These are phyloP conservation scores for Metarhizium brunneum DNA, from an alignment of 2,329 filamentous ascomycete genomes.

Conservation along the genomic window DNA sequence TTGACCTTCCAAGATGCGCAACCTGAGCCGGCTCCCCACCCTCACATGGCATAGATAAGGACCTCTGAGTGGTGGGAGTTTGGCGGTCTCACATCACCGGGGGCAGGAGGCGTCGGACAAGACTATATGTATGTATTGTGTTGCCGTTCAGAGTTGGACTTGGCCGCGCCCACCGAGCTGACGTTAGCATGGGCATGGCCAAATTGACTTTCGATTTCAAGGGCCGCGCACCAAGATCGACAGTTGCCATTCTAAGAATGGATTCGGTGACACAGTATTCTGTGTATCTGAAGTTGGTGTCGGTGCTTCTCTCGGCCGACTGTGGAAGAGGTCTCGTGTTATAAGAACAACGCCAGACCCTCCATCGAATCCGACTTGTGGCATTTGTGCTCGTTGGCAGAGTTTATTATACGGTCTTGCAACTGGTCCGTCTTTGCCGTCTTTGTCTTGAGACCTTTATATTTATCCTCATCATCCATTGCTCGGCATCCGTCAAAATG, in stretches of 20 bases:
- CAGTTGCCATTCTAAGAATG: not conserved
- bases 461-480: too few relatives aligned
- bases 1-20: constrained; percentile 7
- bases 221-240: not conserved
- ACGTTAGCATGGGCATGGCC: not conserved
- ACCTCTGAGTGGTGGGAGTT: constrained; percentile 1
- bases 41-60: constrained; percentile 3
- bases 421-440: not conserved
- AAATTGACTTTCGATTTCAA: not conserved
- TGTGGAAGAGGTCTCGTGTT: not conserved
- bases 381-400: too few relatives aligned
- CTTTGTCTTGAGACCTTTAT: not conserved
- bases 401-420: not conserved
- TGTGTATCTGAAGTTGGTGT: not conserved
- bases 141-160: not conserved
- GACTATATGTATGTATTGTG: not conserved
- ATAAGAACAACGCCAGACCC: not conserved
- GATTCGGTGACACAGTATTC: not conserved
- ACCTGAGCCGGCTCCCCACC: constrained; percentile 1
- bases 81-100: not conserved
- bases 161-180: not conserved
- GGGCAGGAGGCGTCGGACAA: not conserved
- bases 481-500: constrained; percentile 10
- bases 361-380: not conserved
- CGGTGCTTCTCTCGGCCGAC: not conserved